Conservation (phyloP, 192 early-diverging fungal species). For the Dissophora globulifera region DNA sequence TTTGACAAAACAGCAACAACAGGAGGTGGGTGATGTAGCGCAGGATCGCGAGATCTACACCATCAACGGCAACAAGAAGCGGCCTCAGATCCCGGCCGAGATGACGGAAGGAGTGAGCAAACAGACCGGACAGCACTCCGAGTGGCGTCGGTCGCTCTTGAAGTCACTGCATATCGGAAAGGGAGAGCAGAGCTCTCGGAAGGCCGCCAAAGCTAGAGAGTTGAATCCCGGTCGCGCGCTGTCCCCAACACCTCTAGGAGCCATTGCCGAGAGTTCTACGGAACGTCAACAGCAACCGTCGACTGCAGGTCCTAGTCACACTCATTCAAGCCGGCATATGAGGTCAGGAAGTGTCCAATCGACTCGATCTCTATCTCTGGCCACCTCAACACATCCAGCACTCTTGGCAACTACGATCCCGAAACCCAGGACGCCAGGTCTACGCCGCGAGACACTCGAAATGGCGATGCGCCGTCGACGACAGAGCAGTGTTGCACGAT, state of each 20-base stretch:
- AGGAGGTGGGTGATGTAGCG: too few relatives aligned
- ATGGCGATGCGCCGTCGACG: constrained; percentile 50
- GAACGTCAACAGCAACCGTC: neutral
- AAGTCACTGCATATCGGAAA: constrained; percentile 40
- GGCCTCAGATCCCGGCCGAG: constrained; percentile 8
- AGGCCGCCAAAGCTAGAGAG: neutral
- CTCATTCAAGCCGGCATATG: neutral
- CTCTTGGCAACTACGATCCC: constrained; percentile 28
- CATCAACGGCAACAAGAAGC: constrained; percentile 24
- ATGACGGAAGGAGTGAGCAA: neutral
- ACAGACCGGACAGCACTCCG: neutral
- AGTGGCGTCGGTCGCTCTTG: constrained; percentile 44
- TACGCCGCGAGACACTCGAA: constrained; percentile 43
- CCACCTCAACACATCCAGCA: constrained; percentile 32
- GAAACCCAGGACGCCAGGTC: constrained; percentile 11
- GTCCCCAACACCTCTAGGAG: neutral
- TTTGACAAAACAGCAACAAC: constrained; percentile 3
- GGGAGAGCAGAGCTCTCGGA: neutral
- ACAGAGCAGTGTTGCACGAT: constrained; percentile 29
- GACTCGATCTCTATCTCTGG: constrained; percentile 22
- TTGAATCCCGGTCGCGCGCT: neutral
- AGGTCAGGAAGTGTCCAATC: constrained; percentile 22
- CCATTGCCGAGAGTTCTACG: neutral
- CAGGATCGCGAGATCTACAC: too few relatives aligned
- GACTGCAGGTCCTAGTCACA: too few relatives aligned